These are phyloP conservation scores for Beta corolliflora DNA, from an alignment of 179 eudicot genomes.

Conservation along the genomic window DNA sequence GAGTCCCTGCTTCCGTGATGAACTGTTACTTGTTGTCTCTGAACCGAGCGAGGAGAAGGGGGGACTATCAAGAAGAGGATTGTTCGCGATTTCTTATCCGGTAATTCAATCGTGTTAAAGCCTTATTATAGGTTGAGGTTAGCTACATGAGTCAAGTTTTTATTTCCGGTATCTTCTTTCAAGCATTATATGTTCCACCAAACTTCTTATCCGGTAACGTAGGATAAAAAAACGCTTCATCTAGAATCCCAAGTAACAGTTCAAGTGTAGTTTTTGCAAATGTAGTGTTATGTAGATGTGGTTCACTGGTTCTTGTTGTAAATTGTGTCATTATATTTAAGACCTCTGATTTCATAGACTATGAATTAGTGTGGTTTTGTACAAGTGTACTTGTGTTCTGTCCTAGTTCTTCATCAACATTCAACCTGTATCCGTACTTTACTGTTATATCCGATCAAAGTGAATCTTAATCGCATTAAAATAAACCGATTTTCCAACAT, in stretches of 20 bases:
- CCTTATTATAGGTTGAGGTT: no score
- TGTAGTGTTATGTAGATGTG: conserved; percentile 35
- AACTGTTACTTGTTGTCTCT: no score
- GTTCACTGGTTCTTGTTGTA: conserved; percentile 42
- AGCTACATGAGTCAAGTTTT: no score
- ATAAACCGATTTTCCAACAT: conserved; percentile 4
- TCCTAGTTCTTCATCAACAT: not conserved
- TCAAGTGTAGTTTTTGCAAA: conserved; percentile 14
- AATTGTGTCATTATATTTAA: conserved; percentile 39
- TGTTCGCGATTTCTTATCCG: no score
- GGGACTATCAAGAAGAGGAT: no score
- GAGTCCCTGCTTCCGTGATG: no score
- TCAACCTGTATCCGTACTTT: conserved; percentile 10
- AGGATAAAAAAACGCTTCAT: conserved; percentile 3
- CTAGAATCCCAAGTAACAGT: conserved; percentile 27
- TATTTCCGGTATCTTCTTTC: no score
- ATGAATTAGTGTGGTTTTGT: not conserved
- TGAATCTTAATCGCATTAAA: conserved; percentile 25
- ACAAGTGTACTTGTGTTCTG: not conserved
- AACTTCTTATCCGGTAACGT: no score
- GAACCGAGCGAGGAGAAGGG: no score
- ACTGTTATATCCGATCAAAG: conserved; percentile 11
- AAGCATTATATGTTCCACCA: no score
- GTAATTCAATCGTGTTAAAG: no score
- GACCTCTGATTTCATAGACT: conserved; percentile 11